Conservation (phyloP, 176 grass and related monocot species). For the Leersia perrieri region DNA sequence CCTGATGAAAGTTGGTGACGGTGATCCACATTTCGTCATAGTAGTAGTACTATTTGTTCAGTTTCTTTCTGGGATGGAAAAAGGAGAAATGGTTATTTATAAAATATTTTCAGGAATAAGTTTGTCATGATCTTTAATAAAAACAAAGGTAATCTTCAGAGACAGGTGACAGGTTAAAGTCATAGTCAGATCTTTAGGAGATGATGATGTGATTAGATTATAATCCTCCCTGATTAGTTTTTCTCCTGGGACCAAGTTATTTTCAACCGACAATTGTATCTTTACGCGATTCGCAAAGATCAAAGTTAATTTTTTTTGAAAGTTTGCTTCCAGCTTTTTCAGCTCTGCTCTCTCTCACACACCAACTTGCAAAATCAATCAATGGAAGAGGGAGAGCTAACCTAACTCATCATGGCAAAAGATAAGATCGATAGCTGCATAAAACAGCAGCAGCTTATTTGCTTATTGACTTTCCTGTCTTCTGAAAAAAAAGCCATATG, state of each 20-base stretch:
- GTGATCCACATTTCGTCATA: neutral
- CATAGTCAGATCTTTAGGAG: constrained; percentile 24
- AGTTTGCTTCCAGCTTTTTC: constrained; percentile 50
- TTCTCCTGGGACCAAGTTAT: constrained; percentile 32
- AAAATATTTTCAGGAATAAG: neutral
- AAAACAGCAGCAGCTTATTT: neutral
- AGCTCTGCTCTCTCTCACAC: neutral
- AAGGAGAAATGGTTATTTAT: neutral
- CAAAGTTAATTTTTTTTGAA: constrained; percentile 35
- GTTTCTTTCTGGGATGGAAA: neutral
- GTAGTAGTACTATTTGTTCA: constrained; percentile 3
- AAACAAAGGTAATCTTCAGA: constrained; percentile 29
- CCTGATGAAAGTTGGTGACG: neutral
- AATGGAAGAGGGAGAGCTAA: constrained; percentile 15
- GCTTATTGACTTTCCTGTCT: neutral
- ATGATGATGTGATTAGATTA: constrained; percentile 26
- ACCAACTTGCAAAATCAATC: constrained; percentile 13
- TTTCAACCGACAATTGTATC: constrained; percentile 57
- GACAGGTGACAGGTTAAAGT: constrained; percentile 37
- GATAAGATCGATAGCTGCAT: neutral
- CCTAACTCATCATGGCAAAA: constrained; percentile 15
- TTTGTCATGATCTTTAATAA: constrained; percentile 18
- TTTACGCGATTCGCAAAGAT: constrained; percentile 44
- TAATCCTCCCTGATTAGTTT: constrained; percentile 24
- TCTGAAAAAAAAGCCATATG: constrained; percentile 28